Evolutionary conservation across 495 filamentous ascomycete genomes (phyloP).

Genomic region (Hypoxylon cercidicola): DNA sequence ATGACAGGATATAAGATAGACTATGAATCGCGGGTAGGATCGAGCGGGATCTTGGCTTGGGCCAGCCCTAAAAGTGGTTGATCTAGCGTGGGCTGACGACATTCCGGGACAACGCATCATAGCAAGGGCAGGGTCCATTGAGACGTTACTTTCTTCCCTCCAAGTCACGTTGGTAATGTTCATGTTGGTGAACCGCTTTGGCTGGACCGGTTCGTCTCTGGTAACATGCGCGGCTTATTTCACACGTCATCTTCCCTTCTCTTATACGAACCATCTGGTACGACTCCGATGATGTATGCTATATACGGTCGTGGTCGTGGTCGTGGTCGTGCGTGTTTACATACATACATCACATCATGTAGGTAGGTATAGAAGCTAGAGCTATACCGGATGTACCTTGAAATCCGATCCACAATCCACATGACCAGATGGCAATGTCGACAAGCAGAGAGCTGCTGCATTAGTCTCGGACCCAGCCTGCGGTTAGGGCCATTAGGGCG

Average conservation of each 20-base stretch:
- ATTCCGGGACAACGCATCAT: conserved; percentile 37
- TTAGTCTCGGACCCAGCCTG: conserved; percentile 28
- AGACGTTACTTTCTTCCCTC: background rate
- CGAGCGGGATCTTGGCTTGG: conserved; percentile 39
- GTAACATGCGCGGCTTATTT: conserved; percentile 5
- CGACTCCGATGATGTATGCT: conserved; percentile 23
- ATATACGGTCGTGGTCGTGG: background rate
- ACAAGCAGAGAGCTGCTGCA: conserved; percentile 33
- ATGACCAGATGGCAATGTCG: conserved; percentile 39
- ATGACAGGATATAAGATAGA: conserved; percentile 1
- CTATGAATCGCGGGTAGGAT: conserved; percentile 30
- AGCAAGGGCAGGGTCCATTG: conserved; percentile 19
- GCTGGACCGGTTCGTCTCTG: conserved; percentile 31
- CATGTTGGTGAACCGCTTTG: conserved; percentile 19
- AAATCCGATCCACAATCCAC: conserved; percentile 19
- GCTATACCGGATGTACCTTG: too few relatives aligned
- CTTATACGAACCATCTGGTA: conserved; percentile 30
- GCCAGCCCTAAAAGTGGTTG: conserved; percentile 36
- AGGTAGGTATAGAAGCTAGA: background rate
- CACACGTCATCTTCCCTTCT: conserved; percentile 27
- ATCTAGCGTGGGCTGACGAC: conserved; percentile 44
- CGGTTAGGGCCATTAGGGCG: conserved; percentile 23
- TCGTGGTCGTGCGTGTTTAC: background rate
- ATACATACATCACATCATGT: background rate
- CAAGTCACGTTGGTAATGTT: too few relatives aligned